These are phyloP conservation scores for Leccinum cinnamomeum DNA, from an alignment of 1,284 basidiomycete species.

Conservation along the genomic window DNA sequence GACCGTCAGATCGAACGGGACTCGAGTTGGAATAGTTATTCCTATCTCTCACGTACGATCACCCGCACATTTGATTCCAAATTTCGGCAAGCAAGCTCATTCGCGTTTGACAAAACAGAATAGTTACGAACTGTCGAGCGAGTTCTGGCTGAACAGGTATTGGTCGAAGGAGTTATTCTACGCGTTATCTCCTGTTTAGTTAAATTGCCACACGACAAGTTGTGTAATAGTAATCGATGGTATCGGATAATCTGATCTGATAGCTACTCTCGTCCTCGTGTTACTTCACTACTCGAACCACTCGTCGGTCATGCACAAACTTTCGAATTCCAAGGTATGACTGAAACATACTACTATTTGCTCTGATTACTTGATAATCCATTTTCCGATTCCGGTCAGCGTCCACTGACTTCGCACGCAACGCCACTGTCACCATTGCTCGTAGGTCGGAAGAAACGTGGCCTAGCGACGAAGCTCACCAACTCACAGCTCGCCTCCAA, in stretches of 20 bases:
- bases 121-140: background rate
- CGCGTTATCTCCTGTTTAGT: background rate
- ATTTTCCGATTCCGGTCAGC: background rate
- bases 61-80: background rate
- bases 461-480: background rate
- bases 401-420: background rate
- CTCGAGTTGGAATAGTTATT: background rate
- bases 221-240: background rate
- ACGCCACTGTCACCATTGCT: background rate
- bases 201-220: background rate
- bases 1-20: background rate
- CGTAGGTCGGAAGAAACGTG: background rate
- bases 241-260: background rate
- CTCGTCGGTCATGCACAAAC: background rate
- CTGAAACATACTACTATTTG: background rate
- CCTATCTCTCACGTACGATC: background rate
- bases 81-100: background rate
- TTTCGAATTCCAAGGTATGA: background rate
- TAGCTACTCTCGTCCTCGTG: background rate
- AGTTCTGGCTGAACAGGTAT: slow-evolving; percentile 5
- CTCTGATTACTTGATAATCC: background rate
- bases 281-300: background rate
- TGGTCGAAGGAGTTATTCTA: slow-evolving; percentile 2
- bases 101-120: background rate
- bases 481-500: background rate